Evolutionary conservation across 192 early-diverging fungal species (phyloP).

Genomic region (Allomyces arbusculus): DNA sequence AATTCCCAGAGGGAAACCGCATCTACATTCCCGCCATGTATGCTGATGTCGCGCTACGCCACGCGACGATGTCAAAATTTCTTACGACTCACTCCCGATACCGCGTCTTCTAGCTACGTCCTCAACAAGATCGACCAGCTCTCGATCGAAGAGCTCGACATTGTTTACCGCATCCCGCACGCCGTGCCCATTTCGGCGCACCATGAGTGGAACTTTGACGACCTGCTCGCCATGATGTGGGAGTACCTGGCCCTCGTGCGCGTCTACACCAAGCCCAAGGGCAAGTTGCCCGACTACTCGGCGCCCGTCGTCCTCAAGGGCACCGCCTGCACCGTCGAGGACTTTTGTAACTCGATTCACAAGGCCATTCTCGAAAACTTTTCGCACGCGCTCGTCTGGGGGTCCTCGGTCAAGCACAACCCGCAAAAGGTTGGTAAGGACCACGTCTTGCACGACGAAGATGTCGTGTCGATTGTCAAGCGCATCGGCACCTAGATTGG

Average conservation of each 20-base stretch:
- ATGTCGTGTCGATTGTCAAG: conserved; percentile 85
- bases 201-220: conserved; percentile 89
- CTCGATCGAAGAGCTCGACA: conserved; percentile 83
- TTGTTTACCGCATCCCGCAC: conserved; percentile 93
- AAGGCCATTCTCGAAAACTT: conserved; percentile 79
- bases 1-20: neutral
- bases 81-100: neutral
- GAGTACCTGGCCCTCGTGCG: conserved; percentile 55
- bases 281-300: conserved; percentile 82
- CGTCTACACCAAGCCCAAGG: conserved; percentile 83
- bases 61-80: too few relatives aligned
- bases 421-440: conserved; percentile 96
- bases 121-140: conserved; percentile 98
- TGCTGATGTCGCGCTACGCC: neutral
- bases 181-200: conserved; percentile 42
- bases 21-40: neutral
- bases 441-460: conserved; percentile 77
- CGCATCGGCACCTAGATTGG: conserved; percentile 2
- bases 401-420: conserved; percentile 82
- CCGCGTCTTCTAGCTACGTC: conserved; percentile 49
- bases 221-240: conserved; percentile 70
- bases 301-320: conserved; percentile 75
- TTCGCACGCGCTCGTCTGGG: conserved; percentile 87
- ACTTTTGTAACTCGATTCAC: conserved; percentile 95
- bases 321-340: conserved; percentile 45